Evolutionary conservation across 352 stramenopile species (phyloP), one percentile per base, ranked within the genome.

Genomic region (Phytophthora hybrid): DNA sequence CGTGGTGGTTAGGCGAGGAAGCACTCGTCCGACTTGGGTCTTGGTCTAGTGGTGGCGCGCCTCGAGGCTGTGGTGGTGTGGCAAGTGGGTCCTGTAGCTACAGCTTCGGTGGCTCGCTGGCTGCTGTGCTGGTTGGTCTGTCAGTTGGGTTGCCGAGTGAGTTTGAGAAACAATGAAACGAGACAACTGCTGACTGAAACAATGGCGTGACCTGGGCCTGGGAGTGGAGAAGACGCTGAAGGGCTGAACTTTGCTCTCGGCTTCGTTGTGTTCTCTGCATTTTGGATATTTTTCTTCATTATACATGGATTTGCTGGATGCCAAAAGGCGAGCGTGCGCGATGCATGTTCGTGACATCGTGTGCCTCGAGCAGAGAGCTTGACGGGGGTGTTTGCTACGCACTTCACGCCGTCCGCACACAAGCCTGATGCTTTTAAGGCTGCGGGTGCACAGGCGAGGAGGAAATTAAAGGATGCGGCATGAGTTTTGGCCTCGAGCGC

Each of bases 261-360:
- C 47, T 70, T 81, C 71, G 66, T 81, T 76, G 67, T 81, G 57
- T 78, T 80, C 62, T 80, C 74, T 80, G 69, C 74, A 78, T 80
- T 80, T 83, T 78, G 56, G 69, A 73, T 75, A 73, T 77, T 74
- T 79, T 75, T 77, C 60, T 72, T 82, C 66, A 73, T 82, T 71
- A 64, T 78, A 74, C 73, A 76, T 83, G 64, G 55, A 80, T 76
- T 79, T 75, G 68, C 73, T 73, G 60, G 62, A 67, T 77, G 53
- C 62, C 68, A 57, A 59, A 66, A 71, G 57, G 31, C 41, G 70
- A 78, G 62, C 53, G 53, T 73, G 63, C 59, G 44, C 63, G 63
- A 63, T 73, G 51, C 62, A 67, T 32, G 52, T 67, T 68, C 44
- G 61, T 65, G 58, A 73, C 26, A 59, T 57, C 44, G 64, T 77